Evolutionary conservation across 164 flowering plant species (phyloP).

Genomic region (Tinospora cordifolia): DNA sequence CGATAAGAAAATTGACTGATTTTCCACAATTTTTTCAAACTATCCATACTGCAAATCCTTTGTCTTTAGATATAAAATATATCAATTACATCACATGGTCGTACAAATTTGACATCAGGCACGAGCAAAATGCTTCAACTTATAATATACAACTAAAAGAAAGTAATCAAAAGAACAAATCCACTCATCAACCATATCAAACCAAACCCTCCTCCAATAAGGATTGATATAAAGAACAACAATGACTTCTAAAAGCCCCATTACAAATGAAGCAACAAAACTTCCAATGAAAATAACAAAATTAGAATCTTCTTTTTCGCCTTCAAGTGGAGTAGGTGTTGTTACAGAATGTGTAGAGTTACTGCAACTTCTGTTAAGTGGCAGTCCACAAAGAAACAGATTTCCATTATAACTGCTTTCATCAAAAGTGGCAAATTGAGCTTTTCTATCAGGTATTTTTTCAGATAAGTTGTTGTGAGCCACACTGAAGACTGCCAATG

Average conservation of each 20-base stretch:
- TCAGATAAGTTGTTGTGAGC: constrained; percentile 24
- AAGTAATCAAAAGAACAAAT: neutral
- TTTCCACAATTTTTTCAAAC: no score
- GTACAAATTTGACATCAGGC: neutral
- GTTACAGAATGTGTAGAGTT: neutral
- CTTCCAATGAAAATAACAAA: neutral
- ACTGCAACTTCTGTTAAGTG: constrained; percentile 5
- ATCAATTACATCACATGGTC: no score
- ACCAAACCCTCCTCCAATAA: neutral
- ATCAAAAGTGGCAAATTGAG: constrained; percentile 14
- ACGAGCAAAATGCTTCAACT: neutral
- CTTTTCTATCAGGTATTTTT: neutral
- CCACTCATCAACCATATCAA: neutral
- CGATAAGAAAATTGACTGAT: no score
- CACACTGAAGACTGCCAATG: constrained; percentile 15
- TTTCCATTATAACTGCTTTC: constrained; percentile 14
- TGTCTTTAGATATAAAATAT: no score
- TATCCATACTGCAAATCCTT: no score
- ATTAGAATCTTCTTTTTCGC: neutral
- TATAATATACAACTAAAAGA: neutral
- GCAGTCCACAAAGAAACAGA: constrained; percentile 19
- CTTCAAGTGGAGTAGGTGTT: neutral
- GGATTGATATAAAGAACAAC: neutral
- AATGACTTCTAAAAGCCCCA: neutral
- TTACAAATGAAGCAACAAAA: neutral